Percentiles rank a stretch among this genome's conserved stretches.
These are phyloP conservation scores for Pterulicium gracile DNA, from an alignment of 1,284 basidiomycete genomes.

Conservation along the genomic window DNA sequence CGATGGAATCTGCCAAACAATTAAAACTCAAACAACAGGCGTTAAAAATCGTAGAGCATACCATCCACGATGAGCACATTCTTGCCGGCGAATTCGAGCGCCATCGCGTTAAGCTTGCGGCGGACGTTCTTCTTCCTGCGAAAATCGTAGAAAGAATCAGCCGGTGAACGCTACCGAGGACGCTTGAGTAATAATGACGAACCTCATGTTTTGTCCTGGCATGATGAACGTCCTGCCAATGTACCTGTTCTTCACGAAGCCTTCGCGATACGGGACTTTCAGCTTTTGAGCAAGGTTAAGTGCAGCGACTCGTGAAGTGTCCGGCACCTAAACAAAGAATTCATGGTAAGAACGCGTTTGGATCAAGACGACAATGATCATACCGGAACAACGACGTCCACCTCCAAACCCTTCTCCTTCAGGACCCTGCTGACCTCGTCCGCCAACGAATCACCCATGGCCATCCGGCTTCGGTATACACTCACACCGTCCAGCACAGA, in stretches of 20 bases:
- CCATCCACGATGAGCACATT: constrained; percentile 95
- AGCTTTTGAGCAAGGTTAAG: constrained; percentile 92
- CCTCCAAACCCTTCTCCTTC: constrained; percentile 51
- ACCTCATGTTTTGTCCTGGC: constrained; percentile 94
- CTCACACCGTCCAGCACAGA: constrained; percentile 96
- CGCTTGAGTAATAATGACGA: constrained; percentile 13
- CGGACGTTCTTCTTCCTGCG: constrained; percentile 87
- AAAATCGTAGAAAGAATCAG: constrained; percentile 1
- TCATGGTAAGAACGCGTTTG: constrained; percentile 5
- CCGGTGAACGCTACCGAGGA: not conserved
- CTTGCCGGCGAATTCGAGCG: constrained; percentile 92
- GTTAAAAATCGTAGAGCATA: constrained; percentile 23
- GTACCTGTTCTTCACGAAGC: constrained; percentile 98
- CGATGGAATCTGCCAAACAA: constrained; percentile 75
- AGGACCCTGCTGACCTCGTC: constrained; percentile 77
- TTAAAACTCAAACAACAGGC: constrained; percentile 2
- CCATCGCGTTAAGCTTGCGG: constrained; percentile 97
- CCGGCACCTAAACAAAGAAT: constrained; percentile 74
- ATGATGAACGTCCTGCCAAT: constrained; percentile 99
- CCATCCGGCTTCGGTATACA: constrained; percentile 97
- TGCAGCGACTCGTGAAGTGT: constrained; percentile 94
- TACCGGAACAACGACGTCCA: constrained; percentile 96
- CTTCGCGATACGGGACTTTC: constrained; percentile 89
- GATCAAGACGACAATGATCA: constrained; percentile 15
- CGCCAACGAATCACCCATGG: constrained; percentile 96